Conservation (phyloP, 2,329 filamentous ascomycete species). For the Aspergillus pseudonomiae region DNA sequence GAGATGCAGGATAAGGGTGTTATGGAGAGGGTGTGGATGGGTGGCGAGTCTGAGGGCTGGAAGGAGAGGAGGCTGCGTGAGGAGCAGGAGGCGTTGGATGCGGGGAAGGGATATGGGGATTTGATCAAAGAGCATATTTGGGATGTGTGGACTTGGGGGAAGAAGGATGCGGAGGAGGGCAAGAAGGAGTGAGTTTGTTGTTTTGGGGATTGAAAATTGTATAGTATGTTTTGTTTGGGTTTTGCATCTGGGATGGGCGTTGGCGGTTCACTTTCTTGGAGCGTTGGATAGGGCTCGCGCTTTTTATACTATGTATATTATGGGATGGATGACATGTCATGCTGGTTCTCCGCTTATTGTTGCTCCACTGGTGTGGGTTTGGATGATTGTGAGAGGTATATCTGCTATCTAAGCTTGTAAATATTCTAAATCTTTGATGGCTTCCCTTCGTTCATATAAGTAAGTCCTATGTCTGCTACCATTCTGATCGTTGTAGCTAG, state of each 20-base stretch:
- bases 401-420: too few species aligned
- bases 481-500: accelerated
- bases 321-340: neutral
- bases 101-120: slow-evolving; percentile 49
- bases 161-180: slow-evolving; percentile 18
- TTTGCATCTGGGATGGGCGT: neutral
- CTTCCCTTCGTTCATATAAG: too few species aligned
- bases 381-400: too few species aligned
- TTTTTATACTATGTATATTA: neutral
- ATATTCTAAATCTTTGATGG: too few species aligned
- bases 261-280: neutral
- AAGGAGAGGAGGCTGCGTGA: slow-evolving; percentile 45
- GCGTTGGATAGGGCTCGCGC: neutral
- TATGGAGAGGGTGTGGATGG: slow-evolving; percentile 43
- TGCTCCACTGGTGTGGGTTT: too few species aligned
- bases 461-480: too few species aligned
- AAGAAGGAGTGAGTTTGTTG: neutral
- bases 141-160: slow-evolving; percentile 49
- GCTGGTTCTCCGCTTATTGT: neutral
- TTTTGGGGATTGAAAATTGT: neutral
- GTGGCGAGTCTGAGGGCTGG: slow-evolving; percentile 47
- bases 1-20: slow-evolving; percentile 34
- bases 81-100: slow-evolving; percentile 46
- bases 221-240: neutral
- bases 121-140: slow-evolving; percentile 51